Evolutionary conservation across 1,284 basidiomycete species (phyloP).

Genomic region (Bjerkandera adusta): DNA sequence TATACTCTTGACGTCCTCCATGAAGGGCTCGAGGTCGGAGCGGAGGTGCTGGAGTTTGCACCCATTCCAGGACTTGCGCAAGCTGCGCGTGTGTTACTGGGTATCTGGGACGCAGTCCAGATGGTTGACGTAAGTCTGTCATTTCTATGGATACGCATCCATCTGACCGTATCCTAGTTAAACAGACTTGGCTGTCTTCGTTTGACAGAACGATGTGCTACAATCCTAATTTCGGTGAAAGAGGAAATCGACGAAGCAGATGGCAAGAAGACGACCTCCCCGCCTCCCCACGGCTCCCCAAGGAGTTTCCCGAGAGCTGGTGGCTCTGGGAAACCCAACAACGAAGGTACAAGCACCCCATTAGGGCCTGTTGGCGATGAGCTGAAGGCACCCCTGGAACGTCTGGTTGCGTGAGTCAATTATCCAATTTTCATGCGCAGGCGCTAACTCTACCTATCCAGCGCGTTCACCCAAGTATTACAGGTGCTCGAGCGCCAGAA

Average conservation of each 20-base stretch:
- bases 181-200: conserved; percentile 52
- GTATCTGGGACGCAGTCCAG: conserved; percentile 61
- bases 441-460: conserved; percentile 2
- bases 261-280: conserved; percentile 7
- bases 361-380: conserved; percentile 31
- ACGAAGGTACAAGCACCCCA: background rate
- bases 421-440: background rate
- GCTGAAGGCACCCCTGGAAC: conserved; percentile 38
- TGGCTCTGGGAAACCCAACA: background rate
- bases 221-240: conserved; percentile 43
- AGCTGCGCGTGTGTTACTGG: conserved; percentile 49
- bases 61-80: conserved; percentile 55
- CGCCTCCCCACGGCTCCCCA: conserved; percentile 1
- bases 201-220: conserved; percentile 50
- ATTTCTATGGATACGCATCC: background rate
- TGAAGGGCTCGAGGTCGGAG: conserved; percentile 43
- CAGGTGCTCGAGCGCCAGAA: conserved; percentile 57
- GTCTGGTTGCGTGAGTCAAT: conserved; percentile 52
- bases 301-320: background rate
- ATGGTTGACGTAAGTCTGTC: conserved; percentile 53
- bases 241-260: conserved; percentile 44
- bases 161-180: conserved; percentile 36
- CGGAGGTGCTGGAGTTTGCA: conserved; percentile 50
- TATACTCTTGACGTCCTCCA: conserved; percentile 41
- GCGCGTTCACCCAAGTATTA: conserved; percentile 38